Percentiles rank a stretch among this genome's conserved stretches.
These are phyloP conservation scores for Citrus reticulata DNA, from an alignment of 345 rosid species.

Conservation along the genomic window DNA sequence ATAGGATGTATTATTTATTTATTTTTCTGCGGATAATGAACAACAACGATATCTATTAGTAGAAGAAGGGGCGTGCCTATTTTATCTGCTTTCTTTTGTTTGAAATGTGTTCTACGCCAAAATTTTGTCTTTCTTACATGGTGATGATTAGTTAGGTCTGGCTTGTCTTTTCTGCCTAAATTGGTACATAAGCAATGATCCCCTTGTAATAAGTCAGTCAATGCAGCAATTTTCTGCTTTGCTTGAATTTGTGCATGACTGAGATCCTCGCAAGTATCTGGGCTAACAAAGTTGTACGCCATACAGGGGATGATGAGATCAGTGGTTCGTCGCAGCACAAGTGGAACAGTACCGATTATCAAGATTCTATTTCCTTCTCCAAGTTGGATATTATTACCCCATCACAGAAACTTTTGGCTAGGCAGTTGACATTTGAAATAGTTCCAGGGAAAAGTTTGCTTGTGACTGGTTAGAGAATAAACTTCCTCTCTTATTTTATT, in stretches of 20 bases:
- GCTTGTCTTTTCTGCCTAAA: background rate
- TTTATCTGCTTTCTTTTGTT: background rate
- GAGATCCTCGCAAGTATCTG: background rate
- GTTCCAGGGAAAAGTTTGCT: conserved; percentile 81
- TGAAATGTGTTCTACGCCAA: background rate
- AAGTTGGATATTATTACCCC: conserved; percentile 89
- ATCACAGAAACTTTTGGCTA: conserved; percentile 79
- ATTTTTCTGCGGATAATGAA: background rate
- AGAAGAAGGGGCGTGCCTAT: background rate
- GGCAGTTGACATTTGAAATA: conserved; percentile 77
- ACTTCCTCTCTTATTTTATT: background rate
- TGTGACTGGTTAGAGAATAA: conserved; percentile 74
- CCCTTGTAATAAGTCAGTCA: background rate
- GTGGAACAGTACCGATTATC: conserved; percentile 32
- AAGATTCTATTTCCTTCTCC: conserved; percentile 62
- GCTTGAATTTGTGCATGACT: background rate
- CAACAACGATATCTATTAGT: background rate
- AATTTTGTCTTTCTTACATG: background rate
- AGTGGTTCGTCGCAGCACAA: conserved; percentile 27
- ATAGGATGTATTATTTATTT: background rate
- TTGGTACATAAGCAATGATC: background rate
- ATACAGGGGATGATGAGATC: conserved; percentile 33
- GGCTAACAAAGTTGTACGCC: conserved; percentile 16
- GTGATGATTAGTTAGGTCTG: background rate
- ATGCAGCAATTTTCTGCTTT: background rate